Evolutionary conservation across 306 rosid species (phyloP).

Genomic region (Casuarina glauca): DNA sequence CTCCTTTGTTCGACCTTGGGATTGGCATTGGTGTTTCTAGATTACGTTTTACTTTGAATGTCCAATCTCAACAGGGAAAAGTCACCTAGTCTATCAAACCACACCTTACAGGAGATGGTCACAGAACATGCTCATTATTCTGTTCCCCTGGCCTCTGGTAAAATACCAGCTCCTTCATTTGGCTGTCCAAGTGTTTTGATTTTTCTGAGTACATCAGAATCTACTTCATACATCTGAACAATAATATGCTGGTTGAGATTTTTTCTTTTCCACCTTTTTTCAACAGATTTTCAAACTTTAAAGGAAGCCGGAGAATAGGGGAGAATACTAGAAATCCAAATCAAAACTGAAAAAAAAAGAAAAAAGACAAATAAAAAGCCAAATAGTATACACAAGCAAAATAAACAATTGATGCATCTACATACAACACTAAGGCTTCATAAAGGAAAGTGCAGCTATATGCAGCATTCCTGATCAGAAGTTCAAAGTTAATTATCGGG

Average conservation of each 20-base stretch:
- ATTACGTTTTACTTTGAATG: neutral
- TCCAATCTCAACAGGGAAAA: neutral
- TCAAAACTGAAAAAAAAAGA: neutral
- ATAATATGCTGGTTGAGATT: neutral
- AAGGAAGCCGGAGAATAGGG: neutral
- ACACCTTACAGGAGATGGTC: neutral
- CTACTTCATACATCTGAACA: neutral
- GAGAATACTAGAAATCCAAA: neutral
- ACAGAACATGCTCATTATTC: neutral
- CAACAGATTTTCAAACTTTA: neutral
- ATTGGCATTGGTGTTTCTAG: neutral
- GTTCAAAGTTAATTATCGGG: neutral
- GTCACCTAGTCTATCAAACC: neutral
- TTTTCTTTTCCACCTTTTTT: neutral
- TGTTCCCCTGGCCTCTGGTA: neutral
- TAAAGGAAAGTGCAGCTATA: neutral
- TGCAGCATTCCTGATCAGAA: neutral
- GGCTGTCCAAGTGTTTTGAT: neutral
- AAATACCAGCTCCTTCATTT: neutral
- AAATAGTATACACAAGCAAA: too few species aligned
- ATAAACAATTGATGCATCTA: neutral
- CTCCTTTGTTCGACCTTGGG: neutral
- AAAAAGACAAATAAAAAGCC: too few species aligned
- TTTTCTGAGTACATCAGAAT: neutral
- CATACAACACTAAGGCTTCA: neutral